Conservation (phyloP, 331 rosid genomes). For the Cydonia oblonga region DNA sequence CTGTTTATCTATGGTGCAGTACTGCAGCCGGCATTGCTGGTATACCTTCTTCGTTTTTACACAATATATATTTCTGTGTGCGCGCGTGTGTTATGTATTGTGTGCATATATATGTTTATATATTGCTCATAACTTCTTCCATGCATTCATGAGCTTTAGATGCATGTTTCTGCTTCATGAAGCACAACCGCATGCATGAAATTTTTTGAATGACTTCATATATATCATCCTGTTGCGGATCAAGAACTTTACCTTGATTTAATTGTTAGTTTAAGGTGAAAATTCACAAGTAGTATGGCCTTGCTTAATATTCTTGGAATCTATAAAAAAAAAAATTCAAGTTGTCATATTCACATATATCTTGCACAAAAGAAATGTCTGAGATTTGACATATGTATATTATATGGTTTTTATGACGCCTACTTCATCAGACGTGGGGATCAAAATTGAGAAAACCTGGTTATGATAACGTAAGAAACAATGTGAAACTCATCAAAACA, state of each 20-base stretch:
- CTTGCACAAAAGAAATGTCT: not conserved
- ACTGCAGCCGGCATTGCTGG: constrained; percentile 84
- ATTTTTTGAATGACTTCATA: not conserved
- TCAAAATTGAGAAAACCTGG: not conserved
- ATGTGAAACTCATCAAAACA: not conserved
- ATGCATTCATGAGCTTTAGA: no score
- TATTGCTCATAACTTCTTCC: no score
- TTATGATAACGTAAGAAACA: not conserved
- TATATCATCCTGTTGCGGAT: not conserved
- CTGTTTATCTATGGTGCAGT: constrained; percentile 24
- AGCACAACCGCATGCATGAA: not conserved
- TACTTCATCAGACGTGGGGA: not conserved
- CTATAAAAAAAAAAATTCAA: no score
- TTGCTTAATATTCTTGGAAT: no score
- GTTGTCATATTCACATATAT: no score
- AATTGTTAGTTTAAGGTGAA: not conserved
- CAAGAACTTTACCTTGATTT: not conserved
- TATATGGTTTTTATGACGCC: not conserved
- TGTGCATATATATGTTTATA: not conserved
- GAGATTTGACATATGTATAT: not conserved
- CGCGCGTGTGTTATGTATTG: not conserved
- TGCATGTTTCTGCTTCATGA: not conserved
- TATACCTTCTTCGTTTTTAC: constrained; percentile 12
- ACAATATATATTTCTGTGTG: not conserved
- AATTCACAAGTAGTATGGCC: not conserved